These are phyloP conservation scores for Syncephalastrum racemosum DNA, from an alignment of 371 early-diverging fungal species.

Conservation along the genomic window DNA sequence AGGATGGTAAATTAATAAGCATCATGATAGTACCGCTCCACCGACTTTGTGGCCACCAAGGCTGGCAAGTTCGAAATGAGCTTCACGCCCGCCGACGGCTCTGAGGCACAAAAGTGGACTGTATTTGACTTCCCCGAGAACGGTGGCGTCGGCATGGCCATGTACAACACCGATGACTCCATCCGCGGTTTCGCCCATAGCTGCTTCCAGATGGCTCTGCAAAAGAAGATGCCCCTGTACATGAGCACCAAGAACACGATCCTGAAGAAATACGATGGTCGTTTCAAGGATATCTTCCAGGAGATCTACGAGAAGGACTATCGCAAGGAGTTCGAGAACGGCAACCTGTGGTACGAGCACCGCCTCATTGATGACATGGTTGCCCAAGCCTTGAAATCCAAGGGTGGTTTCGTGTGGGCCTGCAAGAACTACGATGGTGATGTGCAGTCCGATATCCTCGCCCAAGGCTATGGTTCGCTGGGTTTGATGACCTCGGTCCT, in stretches of 20 bases:
- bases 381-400: slow-evolving; percentile 90
- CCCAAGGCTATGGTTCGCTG: slow-evolving; percentile 86
- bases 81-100: slow-evolving; percentile 82
- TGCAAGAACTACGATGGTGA: slow-evolving; percentile 94
- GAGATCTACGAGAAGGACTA: slow-evolving; percentile 76
- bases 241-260: slow-evolving; percentile 94
- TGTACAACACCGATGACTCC: slow-evolving; percentile 90
- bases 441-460: slow-evolving; percentile 90
- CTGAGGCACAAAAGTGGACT: slow-evolving; percentile 54
- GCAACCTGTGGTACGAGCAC: slow-evolving; percentile 91
- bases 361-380: slow-evolving; percentile 96
- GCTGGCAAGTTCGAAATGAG: slow-evolving; percentile 86
- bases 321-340: slow-evolving; percentile 62
- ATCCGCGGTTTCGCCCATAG: slow-evolving; percentile 87
- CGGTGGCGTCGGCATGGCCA: slow-evolving; percentile 88
- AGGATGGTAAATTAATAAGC: no score
- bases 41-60: slow-evolving; percentile 81
- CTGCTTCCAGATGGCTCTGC: slow-evolving; percentile 90
- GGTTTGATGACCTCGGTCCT: slow-evolving; percentile 94
- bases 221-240: slow-evolving; percentile 86
- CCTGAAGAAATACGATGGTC: slow-evolving; percentile 93
- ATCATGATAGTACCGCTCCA: slow-evolving; percentile 72
- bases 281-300: slow-evolving; percentile 94
- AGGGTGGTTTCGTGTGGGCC: slow-evolving; percentile 92
- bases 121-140: slow-evolving; percentile 74